phyloP scores from a whole-genome alignment of 805 yeast species.

The Ogataea haglerorum region DNA sequence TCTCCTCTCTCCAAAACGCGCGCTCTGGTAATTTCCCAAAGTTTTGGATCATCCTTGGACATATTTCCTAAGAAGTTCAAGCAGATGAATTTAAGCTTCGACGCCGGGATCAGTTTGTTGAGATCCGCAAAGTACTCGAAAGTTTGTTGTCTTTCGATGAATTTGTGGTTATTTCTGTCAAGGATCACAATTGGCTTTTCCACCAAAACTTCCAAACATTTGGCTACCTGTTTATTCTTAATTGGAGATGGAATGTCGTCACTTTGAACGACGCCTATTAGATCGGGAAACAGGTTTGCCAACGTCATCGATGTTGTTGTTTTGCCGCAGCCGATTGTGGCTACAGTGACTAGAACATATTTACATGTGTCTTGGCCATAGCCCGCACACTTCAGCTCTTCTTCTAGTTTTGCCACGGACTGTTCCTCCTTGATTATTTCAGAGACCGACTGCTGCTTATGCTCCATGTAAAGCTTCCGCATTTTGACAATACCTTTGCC shows the following conservation, averaged over 20 bases:
- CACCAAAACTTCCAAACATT: slow-evolving; percentile 41
- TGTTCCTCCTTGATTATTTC: slow-evolving; percentile 49
- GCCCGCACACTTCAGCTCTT: slow-evolving; percentile 23
- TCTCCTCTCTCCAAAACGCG: slow-evolving; percentile 75
- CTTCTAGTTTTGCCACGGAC: slow-evolving; percentile 30
- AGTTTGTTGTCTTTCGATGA: slow-evolving; percentile 64
- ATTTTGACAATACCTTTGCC: slow-evolving; percentile 74
- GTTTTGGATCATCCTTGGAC: slow-evolving; percentile 22
- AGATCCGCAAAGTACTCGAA: slow-evolving; percentile 48
- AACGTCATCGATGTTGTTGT: slow-evolving; percentile 75
- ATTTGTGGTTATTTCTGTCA: slow-evolving; percentile 81
- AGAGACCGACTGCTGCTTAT: slow-evolving; percentile 54
- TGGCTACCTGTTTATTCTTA: slow-evolving; percentile 47
- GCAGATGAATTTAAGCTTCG: slow-evolving; percentile 57
- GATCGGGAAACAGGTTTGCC: slow-evolving; percentile 44
- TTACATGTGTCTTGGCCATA: slow-evolving; percentile 40
- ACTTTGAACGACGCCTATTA: slow-evolving; percentile 77
- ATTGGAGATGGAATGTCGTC: slow-evolving; percentile 59
- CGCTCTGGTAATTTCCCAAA: slow-evolving; percentile 51
- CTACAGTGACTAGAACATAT: slow-evolving; percentile 73
- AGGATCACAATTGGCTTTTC: slow-evolving; percentile 54
- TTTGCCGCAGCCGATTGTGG: slow-evolving; percentile 94
- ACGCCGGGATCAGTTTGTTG: slow-evolving; percentile 42
- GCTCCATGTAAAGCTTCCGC: slow-evolving; percentile 59
- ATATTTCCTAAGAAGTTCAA: slow-evolving; percentile 55